phyloP scores from a whole-genome alignment of 2,329 filamentous ascomycete species.

The Ophiostoma australiae region DNA sequence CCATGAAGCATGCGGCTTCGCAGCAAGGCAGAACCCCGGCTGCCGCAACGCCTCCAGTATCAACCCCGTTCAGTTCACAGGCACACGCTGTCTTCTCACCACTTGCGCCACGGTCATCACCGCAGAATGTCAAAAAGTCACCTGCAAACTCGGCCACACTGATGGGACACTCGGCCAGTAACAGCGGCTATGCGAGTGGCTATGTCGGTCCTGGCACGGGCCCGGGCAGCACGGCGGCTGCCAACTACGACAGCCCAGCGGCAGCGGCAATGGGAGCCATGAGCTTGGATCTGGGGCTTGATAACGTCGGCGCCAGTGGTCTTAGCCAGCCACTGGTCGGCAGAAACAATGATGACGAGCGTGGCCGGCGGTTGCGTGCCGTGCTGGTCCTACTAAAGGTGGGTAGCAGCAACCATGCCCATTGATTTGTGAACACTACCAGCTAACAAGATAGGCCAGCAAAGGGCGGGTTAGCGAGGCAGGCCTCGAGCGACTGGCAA shows the following conservation, averaged over 20 bases:
- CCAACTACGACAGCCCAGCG: conserved; percentile 61
- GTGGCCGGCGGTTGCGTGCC: conserved; percentile 49
- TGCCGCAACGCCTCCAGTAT: conserved; percentile 59
- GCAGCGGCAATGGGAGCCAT: conserved; percentile 57
- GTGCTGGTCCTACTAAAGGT: conserved; percentile 50
- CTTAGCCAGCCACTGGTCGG: conserved; percentile 35
- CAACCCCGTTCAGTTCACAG: conserved; percentile 58
- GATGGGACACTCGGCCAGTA: conserved; percentile 41
- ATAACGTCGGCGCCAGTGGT: conserved; percentile 47
- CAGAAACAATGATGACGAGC: conserved; percentile 45
- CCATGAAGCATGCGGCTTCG: conserved; percentile 47
- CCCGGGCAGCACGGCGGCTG: conserved; percentile 36
- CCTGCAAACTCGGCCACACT: conserved; percentile 50
- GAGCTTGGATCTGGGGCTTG: conserved; percentile 49
- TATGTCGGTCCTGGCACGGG: conserved; percentile 14
- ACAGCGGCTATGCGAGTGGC: conserved; percentile 19
- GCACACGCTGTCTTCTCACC: conserved; percentile 57
- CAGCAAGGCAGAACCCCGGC: conserved; percentile 49
- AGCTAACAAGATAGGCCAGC: conserved; percentile 32
- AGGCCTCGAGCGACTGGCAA: conserved; percentile 66
- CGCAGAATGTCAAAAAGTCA: conserved; percentile 60
- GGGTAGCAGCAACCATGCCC: neutral
- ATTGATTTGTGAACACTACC: neutral
- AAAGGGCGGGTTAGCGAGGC: conserved; percentile 68
- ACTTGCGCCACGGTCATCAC: conserved; percentile 50